Evolutionary conservation across 345 rosid genomes (phyloP), one percentile per base, ranked within the genome.

Genomic region (Populus simonii): DNA sequence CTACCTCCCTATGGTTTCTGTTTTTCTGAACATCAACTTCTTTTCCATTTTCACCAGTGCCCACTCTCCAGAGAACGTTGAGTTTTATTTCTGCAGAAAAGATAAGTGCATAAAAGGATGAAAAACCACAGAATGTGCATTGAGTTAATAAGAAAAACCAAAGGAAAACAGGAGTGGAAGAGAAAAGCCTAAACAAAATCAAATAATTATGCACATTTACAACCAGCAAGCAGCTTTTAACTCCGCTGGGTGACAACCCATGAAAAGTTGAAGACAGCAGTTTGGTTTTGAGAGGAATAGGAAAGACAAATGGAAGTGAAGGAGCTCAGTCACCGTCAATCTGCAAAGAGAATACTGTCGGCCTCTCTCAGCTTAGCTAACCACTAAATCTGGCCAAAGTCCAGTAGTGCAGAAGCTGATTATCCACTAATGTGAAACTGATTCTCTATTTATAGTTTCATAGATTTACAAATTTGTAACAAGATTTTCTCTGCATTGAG

Each of bases 21-120:
- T 89, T 94, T 86, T 74, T 90, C 92, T 94, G 95, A 80, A 86
- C 86, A 75, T 90, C 93, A 71, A 88, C 87, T 83, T 96, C 99
- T 85, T 96, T 96, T 90, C 99, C 92, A 80, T 87, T 89, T 86
- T 91, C 97, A 75, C 97, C 99, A 66, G 78, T 81, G 75, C 97
- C 90, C 39, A 94, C 93, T 78, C 91, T 83, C 98, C 99, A 96
- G 9, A 70, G 74, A 13, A 81, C 75, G 36, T 84, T 75, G 78
- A 89, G 87, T 86, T 72, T 80, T 70, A 96, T 83, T 81, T 86
- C 99, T 96, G 92, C 90, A 91, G n/a, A 84, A 83, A 86, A 62
- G 71, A 88, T 85, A 66, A 27, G 35, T 63, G 61, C 80, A 76
- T 66, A 70, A 59, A 81, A 39, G 36, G 79, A 81, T 76, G 79